Evolutionary conservation across 2,329 filamentous ascomycete species (phyloP).

Genomic region (Fusarium globosum): DNA sequence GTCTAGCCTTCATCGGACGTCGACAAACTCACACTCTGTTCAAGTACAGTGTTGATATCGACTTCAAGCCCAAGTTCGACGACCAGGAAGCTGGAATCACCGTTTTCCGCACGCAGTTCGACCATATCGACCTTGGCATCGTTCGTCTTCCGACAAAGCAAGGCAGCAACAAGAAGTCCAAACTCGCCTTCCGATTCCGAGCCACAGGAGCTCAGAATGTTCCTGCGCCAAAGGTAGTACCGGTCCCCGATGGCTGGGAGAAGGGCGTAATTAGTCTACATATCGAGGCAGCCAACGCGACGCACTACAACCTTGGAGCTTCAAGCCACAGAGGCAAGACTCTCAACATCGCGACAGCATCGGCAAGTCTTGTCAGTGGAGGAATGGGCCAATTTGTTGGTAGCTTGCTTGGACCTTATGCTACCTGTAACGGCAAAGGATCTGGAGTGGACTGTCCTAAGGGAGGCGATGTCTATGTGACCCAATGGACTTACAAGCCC

Average conservation of each 20-base stretch:
- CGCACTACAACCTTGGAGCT: conserved; percentile 22
- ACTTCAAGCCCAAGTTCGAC: background rate
- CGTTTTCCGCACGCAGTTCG: conserved; percentile 25
- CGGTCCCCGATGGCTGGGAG: conserved; percentile 21
- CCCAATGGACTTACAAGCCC: conserved; percentile 16
- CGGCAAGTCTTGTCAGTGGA: conserved; percentile 20
- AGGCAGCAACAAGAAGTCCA: conserved; percentile 1
- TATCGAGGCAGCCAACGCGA: conserved; percentile 12
- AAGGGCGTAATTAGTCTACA: background rate
- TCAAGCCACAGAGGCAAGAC: background rate
- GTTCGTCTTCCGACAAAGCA: background rate
- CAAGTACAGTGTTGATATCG: conserved; percentile 18
- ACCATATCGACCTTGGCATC: conserved; percentile 30
- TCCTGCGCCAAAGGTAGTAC: background rate
- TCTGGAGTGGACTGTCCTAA: conserved; percentile 7
- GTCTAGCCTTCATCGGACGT: conserved; percentile 23
- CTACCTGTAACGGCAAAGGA: conserved; percentile 27
- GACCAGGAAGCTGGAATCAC: conserved; percentile 22
- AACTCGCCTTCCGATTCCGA: conserved; percentile 9
- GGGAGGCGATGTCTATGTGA: conserved; percentile 14
- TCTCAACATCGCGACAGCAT: conserved; percentile 4
- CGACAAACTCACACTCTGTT: conserved; percentile 27
- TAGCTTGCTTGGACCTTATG: conserved; percentile 25
- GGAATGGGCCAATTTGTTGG: conserved; percentile 19
- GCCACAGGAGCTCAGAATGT: conserved; percentile 5